Evolutionary conservation across 148 eudicot genomes (phyloP), one percentile per base, ranked within the genome.

Genomic region (Dysphania ambrosioides): DNA sequence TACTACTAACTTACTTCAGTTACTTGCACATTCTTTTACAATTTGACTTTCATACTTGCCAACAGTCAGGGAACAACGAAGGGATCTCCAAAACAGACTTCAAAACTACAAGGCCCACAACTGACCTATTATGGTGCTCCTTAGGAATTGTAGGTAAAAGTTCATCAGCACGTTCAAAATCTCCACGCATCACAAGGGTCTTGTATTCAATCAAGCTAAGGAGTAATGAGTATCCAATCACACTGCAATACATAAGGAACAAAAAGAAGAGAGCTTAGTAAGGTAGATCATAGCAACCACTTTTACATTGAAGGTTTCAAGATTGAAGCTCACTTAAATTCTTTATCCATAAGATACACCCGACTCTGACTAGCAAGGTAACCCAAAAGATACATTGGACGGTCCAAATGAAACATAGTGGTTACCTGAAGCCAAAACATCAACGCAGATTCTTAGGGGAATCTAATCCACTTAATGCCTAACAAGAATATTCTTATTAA

Each of bases 171-270:
- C 89, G 87, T 42, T 92, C 99, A 75, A 87, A 75, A 55, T 92
- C 97, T 75, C 97, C 99, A 82, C 99, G 97, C 99, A 95, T 95
- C 84, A 95, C 96, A 58, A 92, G 94, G 67, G 99, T 95, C 87
- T 95, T 95, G 88, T 95, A 95, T 76, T 95, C 97, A 70, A 95
- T 91, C 84, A 95, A 82, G 81, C 91, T 87, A 68, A 95, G 92
- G 24, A 95, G 96, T 79, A 95, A 81, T 29, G 97, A 90, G 85
- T 92, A 95, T 41, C 99, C 97, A 24, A 92, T 87, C 67, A 95
- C 96, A 87, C 99, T 95, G 85, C 72, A 87, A 79, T 30, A 66
- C 21, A 81, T 11, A 70, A 72, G 42, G 36, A 66, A 41, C 24
- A 32, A 21, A 68, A 72, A 63, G 18, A 72, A 56, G 16, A 70